Evolutionary conservation across 2,329 filamentous ascomycete species (phyloP).

Genomic region (Clonostachys rhizophaga): DNA sequence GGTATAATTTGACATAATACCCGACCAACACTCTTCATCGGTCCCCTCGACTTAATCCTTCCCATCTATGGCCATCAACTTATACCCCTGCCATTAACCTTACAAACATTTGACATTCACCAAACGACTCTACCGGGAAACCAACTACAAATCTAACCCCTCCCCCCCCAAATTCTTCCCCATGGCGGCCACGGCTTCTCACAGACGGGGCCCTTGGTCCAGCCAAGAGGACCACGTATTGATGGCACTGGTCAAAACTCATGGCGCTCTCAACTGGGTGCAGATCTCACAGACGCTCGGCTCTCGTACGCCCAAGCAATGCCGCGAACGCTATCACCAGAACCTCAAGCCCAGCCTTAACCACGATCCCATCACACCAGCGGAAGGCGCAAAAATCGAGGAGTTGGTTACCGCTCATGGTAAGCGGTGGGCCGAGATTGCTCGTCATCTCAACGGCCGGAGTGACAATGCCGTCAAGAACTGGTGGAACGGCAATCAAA

Average conservation of each 20-base stretch:
- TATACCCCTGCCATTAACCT: no score
- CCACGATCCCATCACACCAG: slow-evolving; percentile 66
- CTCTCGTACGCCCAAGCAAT: slow-evolving; percentile 87
- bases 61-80: no score
- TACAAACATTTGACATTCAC: no score
- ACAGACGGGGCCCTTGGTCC: slow-evolving; percentile 74
- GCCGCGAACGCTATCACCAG: slow-evolving; percentile 89
- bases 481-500: slow-evolving; percentile 95
- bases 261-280: slow-evolving; percentile 86
- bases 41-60: no score
- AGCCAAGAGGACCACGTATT: slow-evolving; percentile 70
- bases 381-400: slow-evolving; percentile 72
- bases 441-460: slow-evolving; percentile 72
- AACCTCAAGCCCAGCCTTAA: slow-evolving; percentile 78
- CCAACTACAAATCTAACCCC: no score
- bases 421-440: slow-evolving; percentile 91
- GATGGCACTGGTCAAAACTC: slow-evolving; percentile 63
- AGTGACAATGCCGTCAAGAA: slow-evolving; percentile 97
- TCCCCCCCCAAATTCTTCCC: no score
- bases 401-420: slow-evolving; percentile 72
- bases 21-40: no score
- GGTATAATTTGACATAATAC: no score
- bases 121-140: no score
- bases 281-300: slow-evolving; percentile 72
- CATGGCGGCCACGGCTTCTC: background rate